Conservation (phyloP, 768 basidiomycete genomes). For the Leucocoprinus birnbaumii region DNA sequence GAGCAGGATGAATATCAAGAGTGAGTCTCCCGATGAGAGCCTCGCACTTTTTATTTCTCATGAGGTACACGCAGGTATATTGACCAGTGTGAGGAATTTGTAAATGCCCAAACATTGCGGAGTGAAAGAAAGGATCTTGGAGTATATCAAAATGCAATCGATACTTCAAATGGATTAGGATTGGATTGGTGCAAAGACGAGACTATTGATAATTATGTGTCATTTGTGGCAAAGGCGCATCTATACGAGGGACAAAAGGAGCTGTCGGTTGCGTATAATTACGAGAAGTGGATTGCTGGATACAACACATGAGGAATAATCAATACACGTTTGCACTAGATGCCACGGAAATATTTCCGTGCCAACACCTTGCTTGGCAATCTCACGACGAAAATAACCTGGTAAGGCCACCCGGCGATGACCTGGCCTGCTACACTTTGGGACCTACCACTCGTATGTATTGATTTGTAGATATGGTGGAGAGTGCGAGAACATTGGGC, state of each 20-base stretch:
- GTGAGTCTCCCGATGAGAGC: constrained; percentile 29
- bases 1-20: constrained; percentile 75
- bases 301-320: too few relatives aligned
- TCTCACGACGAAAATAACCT: too few relatives aligned
- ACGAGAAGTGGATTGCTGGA: constrained; percentile 40
- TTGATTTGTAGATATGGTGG: too few relatives aligned
- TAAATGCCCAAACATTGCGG: constrained; percentile 50
- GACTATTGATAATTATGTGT: constrained; percentile 40
- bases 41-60: constrained; percentile 1
- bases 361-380: too few relatives aligned
- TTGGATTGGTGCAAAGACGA: constrained; percentile 33
- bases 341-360: too few relatives aligned
- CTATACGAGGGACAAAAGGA: constrained; percentile 74
- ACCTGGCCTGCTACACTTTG: too few relatives aligned
- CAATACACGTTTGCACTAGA: too few relatives aligned
- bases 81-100: constrained; percentile 66
- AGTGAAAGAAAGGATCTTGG: constrained; percentile 59
- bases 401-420: too few relatives aligned
- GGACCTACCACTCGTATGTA: too few relatives aligned
- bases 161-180: constrained; percentile 41
- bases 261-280: constrained; percentile 51
- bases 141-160: constrained; percentile 50
- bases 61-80: constrained; percentile 51
- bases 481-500: too few relatives aligned
- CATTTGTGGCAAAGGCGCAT: constrained; percentile 30